Conservation (phyloP, 2,329 filamentous ascomycete species). For the Calonectria honghensis region DNA sequence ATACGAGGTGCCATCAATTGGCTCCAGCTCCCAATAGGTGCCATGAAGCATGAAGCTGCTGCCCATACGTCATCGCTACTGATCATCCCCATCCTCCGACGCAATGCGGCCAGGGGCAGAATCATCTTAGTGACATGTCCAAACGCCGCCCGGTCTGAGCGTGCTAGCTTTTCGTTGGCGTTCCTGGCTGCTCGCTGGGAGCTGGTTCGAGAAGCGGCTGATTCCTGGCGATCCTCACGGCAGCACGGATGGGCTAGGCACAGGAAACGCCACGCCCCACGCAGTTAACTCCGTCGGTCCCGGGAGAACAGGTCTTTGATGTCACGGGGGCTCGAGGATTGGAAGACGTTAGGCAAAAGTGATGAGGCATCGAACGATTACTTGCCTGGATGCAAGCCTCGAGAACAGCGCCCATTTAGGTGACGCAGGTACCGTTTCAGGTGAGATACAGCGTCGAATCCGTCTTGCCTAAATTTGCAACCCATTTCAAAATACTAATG, state of each 20-base stretch:
- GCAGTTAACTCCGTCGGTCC: neutral
- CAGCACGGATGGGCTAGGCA: neutral
- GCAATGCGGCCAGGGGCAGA: no score
- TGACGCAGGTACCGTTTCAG: neutral
- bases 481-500: neutral
- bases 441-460: neutral
- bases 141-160: neutral
- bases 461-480: neutral
- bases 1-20: neutral
- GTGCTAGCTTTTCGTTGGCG: neutral
- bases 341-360: neutral
- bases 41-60: neutral
- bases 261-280: neutral
- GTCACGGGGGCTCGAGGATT: neutral
- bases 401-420: neutral
- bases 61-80: neutral
- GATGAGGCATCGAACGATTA: neutral
- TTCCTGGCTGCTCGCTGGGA: neutral
- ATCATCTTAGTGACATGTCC: neutral
- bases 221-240: neutral
- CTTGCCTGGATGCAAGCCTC: neutral
- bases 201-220: neutral
- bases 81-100: neutral
- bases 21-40: neutral
- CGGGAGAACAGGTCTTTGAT: neutral